Percentiles rank a stretch among this genome's conserved stretches.
Conservation (phyloP, 495 filamentous ascomycete genomes). For the Neohortaea acidophila region DNA sequence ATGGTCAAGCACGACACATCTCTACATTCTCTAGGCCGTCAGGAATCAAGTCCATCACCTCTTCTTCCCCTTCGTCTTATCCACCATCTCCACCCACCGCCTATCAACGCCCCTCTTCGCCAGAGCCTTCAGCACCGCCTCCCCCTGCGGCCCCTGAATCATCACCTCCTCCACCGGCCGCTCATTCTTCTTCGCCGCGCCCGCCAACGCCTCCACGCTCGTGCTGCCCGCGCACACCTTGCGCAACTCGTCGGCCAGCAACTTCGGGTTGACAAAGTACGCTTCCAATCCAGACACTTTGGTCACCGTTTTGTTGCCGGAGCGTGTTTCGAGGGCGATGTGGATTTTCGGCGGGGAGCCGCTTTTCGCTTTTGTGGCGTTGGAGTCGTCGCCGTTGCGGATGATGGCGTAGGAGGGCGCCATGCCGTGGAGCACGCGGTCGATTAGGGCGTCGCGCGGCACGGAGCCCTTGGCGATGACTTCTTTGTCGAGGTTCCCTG, state of each 20-base stretch:
- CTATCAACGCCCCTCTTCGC: slow-evolving; percentile 45
- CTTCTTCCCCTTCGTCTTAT: slow-evolving; percentile 62
- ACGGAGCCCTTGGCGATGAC: slow-evolving; percentile 43
- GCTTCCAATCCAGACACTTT: slow-evolving; percentile 47
- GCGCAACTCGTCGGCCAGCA: slow-evolving; percentile 53
- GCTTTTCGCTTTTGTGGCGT: slow-evolving; percentile 43
- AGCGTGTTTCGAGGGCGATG: slow-evolving; percentile 46
- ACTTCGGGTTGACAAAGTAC: slow-evolving; percentile 44
- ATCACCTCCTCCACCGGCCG: slow-evolving; percentile 50
- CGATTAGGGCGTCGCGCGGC: slow-evolving; percentile 47
- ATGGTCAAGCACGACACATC: background rate
- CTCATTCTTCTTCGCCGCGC: slow-evolving; percentile 40
- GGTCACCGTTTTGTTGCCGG: slow-evolving; percentile 55
- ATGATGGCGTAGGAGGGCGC: slow-evolving; percentile 44
- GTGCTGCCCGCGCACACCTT: slow-evolving; percentile 58
- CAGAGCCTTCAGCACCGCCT: slow-evolving; percentile 44
- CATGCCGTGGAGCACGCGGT: slow-evolving; percentile 40
- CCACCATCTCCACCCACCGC: slow-evolving; percentile 47
- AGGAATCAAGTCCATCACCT: slow-evolving; percentile 12
- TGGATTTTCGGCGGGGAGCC: slow-evolving; percentile 44
- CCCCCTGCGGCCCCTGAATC: slow-evolving; percentile 54
- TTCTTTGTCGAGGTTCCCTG: slow-evolving; percentile 37
- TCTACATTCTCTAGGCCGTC: background rate
- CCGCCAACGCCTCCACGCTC: slow-evolving; percentile 46
- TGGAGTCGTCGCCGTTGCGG: slow-evolving; percentile 32